phyloP scores from a whole-genome alignment of 139 green algal genomes.

The Chlorokybus atmophyticus region DNA sequence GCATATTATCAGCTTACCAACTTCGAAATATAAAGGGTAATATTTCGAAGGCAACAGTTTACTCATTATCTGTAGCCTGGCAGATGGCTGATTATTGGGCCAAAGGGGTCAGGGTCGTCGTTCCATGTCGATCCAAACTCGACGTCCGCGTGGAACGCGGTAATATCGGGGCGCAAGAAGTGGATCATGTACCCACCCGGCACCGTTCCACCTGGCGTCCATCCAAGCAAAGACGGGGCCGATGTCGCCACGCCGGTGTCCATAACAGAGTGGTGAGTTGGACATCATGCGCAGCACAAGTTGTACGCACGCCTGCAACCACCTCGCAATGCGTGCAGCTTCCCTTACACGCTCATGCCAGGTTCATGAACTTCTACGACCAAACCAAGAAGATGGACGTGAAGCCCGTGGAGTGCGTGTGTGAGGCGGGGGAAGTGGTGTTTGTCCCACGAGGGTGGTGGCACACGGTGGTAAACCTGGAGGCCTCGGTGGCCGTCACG shows the following conservation, averaged over 20 bases:
- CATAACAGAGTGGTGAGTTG: slow-evolving; percentile 90
- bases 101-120: slow-evolving; percentile 43
- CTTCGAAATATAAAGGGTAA: not conserved
- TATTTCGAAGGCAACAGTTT: too few species aligned
- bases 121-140: slow-evolving; percentile 70
- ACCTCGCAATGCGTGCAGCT: too few species aligned
- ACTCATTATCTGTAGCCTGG: too few species aligned
- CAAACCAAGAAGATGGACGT: not conserved
- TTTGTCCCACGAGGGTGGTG: slow-evolving; percentile 44
- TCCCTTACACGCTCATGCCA: too few species aligned
- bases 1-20: too few species aligned
- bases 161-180: slow-evolving; percentile 73
- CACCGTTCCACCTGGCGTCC: slow-evolving; percentile 64
- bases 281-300: too few species aligned
- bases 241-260: slow-evolving; percentile 76
- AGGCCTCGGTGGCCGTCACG: slow-evolving; percentile 33
- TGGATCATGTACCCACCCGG: slow-evolving; percentile 80
- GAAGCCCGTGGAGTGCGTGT: slow-evolving; percentile 25
- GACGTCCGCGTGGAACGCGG: slow-evolving; percentile 88
- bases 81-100: slow-evolving; percentile 94
- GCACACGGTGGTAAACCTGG: slow-evolving; percentile 39
- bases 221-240: slow-evolving; percentile 65
- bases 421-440: slow-evolving; percentile 31
- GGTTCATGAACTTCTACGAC: slow-evolving; percentile 43
- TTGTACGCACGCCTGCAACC: too few species aligned